Conservation (phyloP, 78 protist species). For the Chrysochromulina parva region DNA sequence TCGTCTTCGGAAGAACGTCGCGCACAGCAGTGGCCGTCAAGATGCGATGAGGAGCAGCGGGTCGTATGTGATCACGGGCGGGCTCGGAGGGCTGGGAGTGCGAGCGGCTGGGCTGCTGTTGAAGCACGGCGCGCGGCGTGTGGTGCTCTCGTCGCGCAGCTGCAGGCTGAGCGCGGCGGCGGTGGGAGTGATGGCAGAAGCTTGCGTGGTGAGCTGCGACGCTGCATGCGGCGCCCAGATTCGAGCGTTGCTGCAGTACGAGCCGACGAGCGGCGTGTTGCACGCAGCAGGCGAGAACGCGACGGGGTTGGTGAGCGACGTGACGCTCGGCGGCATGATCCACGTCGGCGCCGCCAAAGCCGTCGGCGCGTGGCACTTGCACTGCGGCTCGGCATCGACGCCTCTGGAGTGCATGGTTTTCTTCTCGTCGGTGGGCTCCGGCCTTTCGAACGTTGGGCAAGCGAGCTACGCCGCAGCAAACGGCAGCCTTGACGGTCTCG, state of each 20-base stretch:
- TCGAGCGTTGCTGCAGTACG: too few species aligned
- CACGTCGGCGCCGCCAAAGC: background rate
- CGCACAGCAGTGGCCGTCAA: too few species aligned
- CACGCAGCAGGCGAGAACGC: too few species aligned
- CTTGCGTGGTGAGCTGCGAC: too few species aligned
- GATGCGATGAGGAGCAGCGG: background rate
- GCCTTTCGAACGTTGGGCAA: slow-evolving; percentile 38
- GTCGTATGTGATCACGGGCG: slow-evolving; percentile 14
- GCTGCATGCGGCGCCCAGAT: too few species aligned
- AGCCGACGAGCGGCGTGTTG: too few species aligned
- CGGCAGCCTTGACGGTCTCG: slow-evolving; percentile 19
- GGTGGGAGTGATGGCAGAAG: too few species aligned
- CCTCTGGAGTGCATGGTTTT: background rate
- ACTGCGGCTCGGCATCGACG: background rate
- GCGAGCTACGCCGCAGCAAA: slow-evolving; percentile 46
- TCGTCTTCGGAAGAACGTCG: too few species aligned
- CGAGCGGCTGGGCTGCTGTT: background rate
- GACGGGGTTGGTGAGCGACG: too few species aligned
- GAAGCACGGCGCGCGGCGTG: too few species aligned
- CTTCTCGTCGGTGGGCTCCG: slow-evolving; percentile 38
- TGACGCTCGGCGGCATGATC: too few species aligned
- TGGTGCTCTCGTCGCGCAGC: background rate
- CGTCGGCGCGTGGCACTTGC: background rate
- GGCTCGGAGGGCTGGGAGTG: slow-evolving; percentile 41
- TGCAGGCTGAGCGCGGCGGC: too few species aligned